A percentile compares a stretch with the other conserved stretches of the same genome.
phyloP scores from a whole-genome alignment of 2,329 filamentous ascomycete genomes.

The Aspergillus sp. region DNA sequence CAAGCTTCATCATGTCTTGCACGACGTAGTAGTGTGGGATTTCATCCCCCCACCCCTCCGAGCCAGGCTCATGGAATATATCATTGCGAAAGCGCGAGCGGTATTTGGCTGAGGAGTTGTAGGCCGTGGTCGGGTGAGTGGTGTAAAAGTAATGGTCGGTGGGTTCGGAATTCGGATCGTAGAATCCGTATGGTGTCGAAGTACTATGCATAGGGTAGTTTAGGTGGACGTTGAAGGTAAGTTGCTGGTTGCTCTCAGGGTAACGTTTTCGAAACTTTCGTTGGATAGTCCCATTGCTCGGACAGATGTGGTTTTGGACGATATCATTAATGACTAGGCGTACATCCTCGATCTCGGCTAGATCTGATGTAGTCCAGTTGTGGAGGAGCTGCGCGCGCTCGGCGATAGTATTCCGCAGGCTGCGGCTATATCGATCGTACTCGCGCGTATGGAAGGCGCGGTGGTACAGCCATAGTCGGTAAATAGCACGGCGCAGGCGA shows the following conservation, averaged over 20 bases:
- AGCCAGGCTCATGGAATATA: slow-evolving; percentile 52
- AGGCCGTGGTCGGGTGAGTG: slow-evolving; percentile 20
- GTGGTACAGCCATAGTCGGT: slow-evolving; percentile 61
- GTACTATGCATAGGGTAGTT: slow-evolving; percentile 43
- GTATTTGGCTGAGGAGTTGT: slow-evolving; percentile 36
- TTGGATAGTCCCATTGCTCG: slow-evolving; percentile 60
- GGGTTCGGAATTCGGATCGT: slow-evolving; percentile 10
- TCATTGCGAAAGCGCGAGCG: slow-evolving; percentile 50
- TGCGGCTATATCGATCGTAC: slow-evolving; percentile 53
- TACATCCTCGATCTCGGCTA: slow-evolving; percentile 61
- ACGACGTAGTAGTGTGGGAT: slow-evolving; percentile 64
- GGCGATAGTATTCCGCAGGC: slow-evolving; percentile 45
- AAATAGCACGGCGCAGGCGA: slow-evolving; percentile 56
- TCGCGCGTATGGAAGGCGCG: slow-evolving; percentile 57
- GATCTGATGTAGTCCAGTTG: slow-evolving; percentile 57
- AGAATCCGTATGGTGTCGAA: slow-evolving; percentile 3
- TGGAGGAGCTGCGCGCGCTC: slow-evolving; percentile 59
- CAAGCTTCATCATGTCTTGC: slow-evolving; percentile 64
- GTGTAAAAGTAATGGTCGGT: slow-evolving; percentile 25
- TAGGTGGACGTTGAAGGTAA: slow-evolving; percentile 55
- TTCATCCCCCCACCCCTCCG: slow-evolving; percentile 66
- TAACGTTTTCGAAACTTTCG: slow-evolving; percentile 59
- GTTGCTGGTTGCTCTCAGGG: slow-evolving; percentile 49
- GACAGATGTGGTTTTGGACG: slow-evolving; percentile 59
- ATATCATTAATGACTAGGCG: slow-evolving; percentile 57